Evolutionary conservation across 257 asterid species (phyloP), one percentile per base, ranked within the genome.

Genomic region (Scutellaria baicalensis): DNA sequence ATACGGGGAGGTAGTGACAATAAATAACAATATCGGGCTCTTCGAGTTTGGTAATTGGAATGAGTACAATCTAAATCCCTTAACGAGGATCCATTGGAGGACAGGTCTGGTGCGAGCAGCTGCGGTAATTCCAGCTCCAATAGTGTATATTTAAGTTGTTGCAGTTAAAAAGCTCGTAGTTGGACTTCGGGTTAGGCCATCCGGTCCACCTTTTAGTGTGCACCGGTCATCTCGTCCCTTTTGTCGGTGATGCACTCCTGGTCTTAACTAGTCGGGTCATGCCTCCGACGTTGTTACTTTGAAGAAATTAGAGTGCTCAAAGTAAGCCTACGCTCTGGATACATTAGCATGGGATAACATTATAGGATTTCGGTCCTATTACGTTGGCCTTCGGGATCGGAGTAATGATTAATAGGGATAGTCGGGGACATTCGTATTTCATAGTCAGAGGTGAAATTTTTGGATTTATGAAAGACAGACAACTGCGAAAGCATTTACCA

Each of bases 11-110:
- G 40, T 69, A 17, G 66, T 52, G 65, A 69, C 23, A 39, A 69
- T 56, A 69, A 36, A 69, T 69, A 69, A 69, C 14, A 56, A 69
- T 54, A 39, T 40, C 9, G 21, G 66, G 35, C 55, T 56, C 65
- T 56, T 9, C 8, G 33, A 42, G 62, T 51, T 6, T 14, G 8
- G 59, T 59, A 69, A 58, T 69, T 57, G 39, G 61, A 69, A 23
- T 44, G 43, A 64, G 43, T 23, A 48, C 44, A 64, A 31, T 61
- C 38, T 42, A 61, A 61, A 35, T 38, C 49, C 48, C 35, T 36
- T 59, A 27, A 27, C 33, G 33, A 27, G 33, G 33, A 27, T 51
- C 58, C n/a, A 51, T 51, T 51, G 58, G 60, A 54, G 39, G 60
- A 38, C 60, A 36, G 16, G 42, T 56, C 18, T 23, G 62, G 62